Conservation (phyloP, 2,329 filamentous ascomycete species). For the Fusarium solani-melongenae region DNA sequence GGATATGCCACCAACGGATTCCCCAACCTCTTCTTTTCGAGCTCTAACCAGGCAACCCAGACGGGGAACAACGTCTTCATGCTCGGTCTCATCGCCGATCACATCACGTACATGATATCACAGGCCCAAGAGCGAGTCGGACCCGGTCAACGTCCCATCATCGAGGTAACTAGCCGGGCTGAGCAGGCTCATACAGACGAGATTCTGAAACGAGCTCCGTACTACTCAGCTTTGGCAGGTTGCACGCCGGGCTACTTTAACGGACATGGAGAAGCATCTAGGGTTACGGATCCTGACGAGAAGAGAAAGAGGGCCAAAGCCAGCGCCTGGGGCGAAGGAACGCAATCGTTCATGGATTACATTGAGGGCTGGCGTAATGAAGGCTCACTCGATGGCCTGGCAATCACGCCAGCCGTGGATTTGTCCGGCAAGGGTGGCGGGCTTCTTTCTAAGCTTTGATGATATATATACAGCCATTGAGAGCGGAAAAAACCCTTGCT, state of each 20-base stretch:
- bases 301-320: not conserved
- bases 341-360: not conserved
- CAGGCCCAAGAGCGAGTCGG: not conserved
- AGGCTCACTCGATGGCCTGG: not conserved
- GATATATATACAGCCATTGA: not conserved
- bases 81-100: conserved; percentile 46
- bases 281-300: not conserved
- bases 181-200: conserved; percentile 1
- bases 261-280: not conserved
- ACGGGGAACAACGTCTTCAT: conserved; percentile 51
- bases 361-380: not conserved
- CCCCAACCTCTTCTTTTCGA: conserved; percentile 64
- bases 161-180: not conserved
- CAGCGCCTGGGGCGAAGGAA: conserved; percentile 1
- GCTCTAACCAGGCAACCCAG: conserved; percentile 52
- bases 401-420: not conserved
- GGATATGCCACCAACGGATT: conserved; percentile 60
- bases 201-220: conserved; percentile 2
- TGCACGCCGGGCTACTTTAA: conserved; percentile 3
- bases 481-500: not conserved
- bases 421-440: not conserved
- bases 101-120: not conserved
- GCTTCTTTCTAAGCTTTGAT: not conserved
- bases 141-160: not conserved
- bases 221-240: not conserved